phyloP scores from a whole-genome alignment of 106 monocot genomes.

The Platanthera zijinensis region DNA sequence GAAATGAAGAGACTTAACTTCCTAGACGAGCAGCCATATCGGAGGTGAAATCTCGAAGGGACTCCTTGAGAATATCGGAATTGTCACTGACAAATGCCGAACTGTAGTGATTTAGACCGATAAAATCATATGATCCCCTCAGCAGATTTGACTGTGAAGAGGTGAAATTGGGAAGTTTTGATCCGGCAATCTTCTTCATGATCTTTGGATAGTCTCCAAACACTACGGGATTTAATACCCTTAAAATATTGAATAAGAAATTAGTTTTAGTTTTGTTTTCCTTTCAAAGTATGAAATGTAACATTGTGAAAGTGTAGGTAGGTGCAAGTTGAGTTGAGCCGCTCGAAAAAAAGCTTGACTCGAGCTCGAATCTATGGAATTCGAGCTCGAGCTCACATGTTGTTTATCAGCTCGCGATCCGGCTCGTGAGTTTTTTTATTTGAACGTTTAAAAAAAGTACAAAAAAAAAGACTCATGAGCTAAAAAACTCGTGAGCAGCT shows the following conservation, averaged over 20 bases:
- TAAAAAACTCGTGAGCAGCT: no score
- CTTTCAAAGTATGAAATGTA: neutral
- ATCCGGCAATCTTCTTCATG: constrained; percentile 32
- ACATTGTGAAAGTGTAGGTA: neutral
- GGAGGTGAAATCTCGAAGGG: constrained; percentile 10
- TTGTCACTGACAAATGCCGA: constrained; percentile 22
- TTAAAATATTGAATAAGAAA: neutral
- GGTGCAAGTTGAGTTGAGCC: no score
- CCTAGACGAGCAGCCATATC: constrained; percentile 23
- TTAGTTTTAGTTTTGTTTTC: neutral
- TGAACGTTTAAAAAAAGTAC: no score
- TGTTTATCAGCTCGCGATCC: no score
- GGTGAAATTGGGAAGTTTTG: constrained; percentile 30
- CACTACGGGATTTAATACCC: constrained; percentile 29
- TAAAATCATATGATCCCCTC: constrained; percentile 42
- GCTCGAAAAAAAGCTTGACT: no score
- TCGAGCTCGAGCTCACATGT: no score
- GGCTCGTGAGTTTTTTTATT: no score
- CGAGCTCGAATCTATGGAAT: no score
- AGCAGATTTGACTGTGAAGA: constrained; percentile 10
- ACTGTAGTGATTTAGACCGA: constrained; percentile 35
- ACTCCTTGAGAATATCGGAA: neutral
- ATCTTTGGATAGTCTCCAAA: constrained; percentile 41
- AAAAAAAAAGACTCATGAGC: no score
- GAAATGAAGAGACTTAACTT: constrained; percentile 13